Percentiles rank a stretch among this genome's conserved stretches.
These are phyloP conservation scores for Fusarium austroafricanum DNA, from an alignment of 2,329 filamentous ascomycete genomes.

Conservation along the genomic window DNA sequence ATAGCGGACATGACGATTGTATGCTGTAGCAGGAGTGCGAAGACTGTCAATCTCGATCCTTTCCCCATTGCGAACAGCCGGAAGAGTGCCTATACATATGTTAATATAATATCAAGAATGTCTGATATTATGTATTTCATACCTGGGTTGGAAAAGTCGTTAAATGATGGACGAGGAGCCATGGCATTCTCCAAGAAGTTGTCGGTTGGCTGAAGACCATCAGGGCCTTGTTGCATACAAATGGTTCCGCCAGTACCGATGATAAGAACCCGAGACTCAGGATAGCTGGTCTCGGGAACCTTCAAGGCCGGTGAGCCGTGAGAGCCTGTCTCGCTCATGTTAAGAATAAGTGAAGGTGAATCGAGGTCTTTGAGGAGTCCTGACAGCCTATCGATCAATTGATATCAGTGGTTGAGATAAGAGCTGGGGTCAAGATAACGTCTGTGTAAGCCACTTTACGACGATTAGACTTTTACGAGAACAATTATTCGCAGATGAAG, in stretches of 20 bases:
- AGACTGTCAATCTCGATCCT: slow-evolving; percentile 71
- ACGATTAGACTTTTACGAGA: background rate
- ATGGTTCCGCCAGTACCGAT: slow-evolving; percentile 93
- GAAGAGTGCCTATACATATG: slow-evolving; percentile 56
- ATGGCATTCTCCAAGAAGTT: slow-evolving; percentile 87
- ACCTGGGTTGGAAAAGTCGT: slow-evolving; percentile 66
- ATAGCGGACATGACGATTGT: slow-evolving; percentile 85
- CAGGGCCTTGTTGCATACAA: slow-evolving; percentile 86
- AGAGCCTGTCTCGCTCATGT: slow-evolving; percentile 27
- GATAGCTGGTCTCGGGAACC: slow-evolving; percentile 54
- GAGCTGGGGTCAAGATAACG: slow-evolving; percentile 20
- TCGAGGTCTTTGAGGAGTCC: background rate
- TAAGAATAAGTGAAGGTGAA: background rate
- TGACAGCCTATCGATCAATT: background rate
- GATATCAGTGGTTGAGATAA: slow-evolving; percentile 21
- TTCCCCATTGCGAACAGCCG: slow-evolving; percentile 63
- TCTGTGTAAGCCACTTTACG: slow-evolving; percentile 6
- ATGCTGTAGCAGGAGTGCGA: slow-evolving; percentile 82
- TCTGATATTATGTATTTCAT: slow-evolving; percentile 13
- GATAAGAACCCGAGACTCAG: slow-evolving; percentile 85
- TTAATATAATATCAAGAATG: background rate
- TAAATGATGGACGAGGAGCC: slow-evolving; percentile 85
- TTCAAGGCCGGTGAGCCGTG: slow-evolving; percentile 17
- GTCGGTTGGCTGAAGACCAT: slow-evolving; percentile 82
- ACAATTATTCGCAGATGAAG: background rate